Conservation (phyloP, 2,329 filamentous ascomycete genomes). For the Phoma sp. region DNA sequence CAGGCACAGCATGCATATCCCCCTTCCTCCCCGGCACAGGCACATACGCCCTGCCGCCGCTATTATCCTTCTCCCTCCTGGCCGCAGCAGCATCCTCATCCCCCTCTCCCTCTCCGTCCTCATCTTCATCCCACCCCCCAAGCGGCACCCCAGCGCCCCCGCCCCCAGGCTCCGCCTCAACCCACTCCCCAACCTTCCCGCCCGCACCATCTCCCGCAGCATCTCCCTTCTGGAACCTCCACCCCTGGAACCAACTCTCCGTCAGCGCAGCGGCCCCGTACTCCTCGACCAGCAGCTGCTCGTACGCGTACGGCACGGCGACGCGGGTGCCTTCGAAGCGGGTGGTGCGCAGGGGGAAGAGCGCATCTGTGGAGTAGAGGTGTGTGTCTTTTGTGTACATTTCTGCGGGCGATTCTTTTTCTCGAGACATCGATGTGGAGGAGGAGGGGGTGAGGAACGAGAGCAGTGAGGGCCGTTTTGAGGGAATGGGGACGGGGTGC, state of each 20-base stretch:
- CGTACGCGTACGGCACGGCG: conserved; percentile 63
- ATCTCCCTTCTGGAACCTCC: conserved; percentile 45
- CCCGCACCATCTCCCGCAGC: too few relatives aligned
- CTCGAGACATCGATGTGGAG: too few relatives aligned
- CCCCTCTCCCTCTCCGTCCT: neutral
- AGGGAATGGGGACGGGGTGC: conserved; percentile 50
- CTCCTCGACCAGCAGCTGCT: conserved; percentile 60
- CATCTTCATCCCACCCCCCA: neutral
- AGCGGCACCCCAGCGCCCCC: neutral
- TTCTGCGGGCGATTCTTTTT: neutral
- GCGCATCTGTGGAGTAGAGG: conserved; percentile 58
- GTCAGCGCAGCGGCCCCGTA: conserved; percentile 60
- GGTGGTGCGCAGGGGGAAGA: conserved; percentile 63
- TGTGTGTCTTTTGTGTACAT: conserved; percentile 63
- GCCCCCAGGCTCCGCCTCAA: neutral
- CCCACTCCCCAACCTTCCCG: too few relatives aligned
- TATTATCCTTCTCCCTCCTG: conserved; percentile 1
- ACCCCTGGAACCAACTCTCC: conserved; percentile 53
- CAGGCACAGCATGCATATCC: conserved; percentile 6
- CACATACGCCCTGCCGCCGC: neutral
- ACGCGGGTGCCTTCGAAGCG: conserved; percentile 61
- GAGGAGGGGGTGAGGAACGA: neutral
- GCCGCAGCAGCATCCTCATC: neutral
- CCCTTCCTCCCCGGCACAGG: neutral
- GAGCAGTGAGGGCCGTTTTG: neutral